These are phyloP conservation scores for Polyporus tsugae DNA, from an alignment of 1,284 basidiomycete genomes.

Conservation along the genomic window DNA sequence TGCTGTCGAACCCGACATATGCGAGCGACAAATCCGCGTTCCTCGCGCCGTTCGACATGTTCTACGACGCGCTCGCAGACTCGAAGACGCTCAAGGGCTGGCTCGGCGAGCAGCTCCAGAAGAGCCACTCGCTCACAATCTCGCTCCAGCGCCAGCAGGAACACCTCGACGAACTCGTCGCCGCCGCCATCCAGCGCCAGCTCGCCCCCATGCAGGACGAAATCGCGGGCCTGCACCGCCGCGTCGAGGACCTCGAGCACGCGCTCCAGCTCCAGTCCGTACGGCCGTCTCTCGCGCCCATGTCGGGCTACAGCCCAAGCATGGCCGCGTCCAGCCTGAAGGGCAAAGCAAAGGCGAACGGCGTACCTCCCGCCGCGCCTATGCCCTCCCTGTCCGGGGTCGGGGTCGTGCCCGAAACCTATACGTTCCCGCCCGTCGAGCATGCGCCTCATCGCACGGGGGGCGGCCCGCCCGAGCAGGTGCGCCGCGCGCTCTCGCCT, in stretches of 20 bases:
- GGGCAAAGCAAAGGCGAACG: constrained; percentile 47
- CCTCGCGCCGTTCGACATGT: constrained; percentile 77
- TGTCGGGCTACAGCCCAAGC: constrained; percentile 34
- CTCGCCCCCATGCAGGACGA: constrained; percentile 64
- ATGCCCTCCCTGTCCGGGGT: constrained; percentile 14
- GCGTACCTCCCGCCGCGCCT: constrained; percentile 13
- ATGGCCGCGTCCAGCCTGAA: constrained; percentile 36
- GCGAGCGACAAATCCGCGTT: constrained; percentile 75
- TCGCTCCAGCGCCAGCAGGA: constrained; percentile 64
- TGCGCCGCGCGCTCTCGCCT: constrained; percentile 36
- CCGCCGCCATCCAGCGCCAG: constrained; percentile 63
- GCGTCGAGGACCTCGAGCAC: constrained; percentile 48
- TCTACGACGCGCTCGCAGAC: constrained; percentile 82
- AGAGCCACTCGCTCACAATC: constrained; percentile 60
- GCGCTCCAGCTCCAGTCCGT: constrained; percentile 26
- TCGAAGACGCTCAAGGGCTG: constrained; percentile 76
- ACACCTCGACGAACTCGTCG: constrained; percentile 63
- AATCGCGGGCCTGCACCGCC: constrained; percentile 59
- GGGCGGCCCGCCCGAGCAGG: constrained; percentile 32
- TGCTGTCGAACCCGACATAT: constrained; percentile 61
- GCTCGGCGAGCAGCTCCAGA: constrained; percentile 75
- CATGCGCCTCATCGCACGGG: constrained; percentile 6
- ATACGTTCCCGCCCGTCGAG: constrained; percentile 34
- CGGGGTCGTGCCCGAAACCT: constrained; percentile 29
- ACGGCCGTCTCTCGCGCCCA: constrained; percentile 29